These are phyloP conservation scores for Stentor coeruleus DNA, from an alignment of 73 alveolate species.

Conservation along the genomic window DNA sequence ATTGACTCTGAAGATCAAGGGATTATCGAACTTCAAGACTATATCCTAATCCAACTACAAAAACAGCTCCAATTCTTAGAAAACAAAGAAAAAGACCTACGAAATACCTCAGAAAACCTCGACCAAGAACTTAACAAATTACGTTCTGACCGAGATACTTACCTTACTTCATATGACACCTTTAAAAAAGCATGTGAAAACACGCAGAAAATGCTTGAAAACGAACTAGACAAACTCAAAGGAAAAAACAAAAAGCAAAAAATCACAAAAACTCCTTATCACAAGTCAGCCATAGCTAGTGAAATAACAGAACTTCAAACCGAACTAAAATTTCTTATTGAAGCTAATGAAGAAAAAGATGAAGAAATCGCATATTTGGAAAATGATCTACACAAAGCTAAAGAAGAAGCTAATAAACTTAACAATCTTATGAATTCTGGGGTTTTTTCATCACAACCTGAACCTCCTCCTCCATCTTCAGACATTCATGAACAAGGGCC, in stretches of 20 bases:
- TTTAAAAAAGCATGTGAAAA: background rate
- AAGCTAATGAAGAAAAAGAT: background rate
- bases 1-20: too few relatives aligned
- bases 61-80: too few relatives aligned
- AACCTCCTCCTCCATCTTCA: constrained; percentile 9
- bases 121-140: too few relatives aligned
- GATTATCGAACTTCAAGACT: too few relatives aligned
- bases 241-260: background rate
- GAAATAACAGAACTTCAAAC: background rate
- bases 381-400: background rate
- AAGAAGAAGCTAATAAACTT: background rate
- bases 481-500: background rate
- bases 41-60: too few relatives aligned
- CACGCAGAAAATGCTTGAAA: background rate
- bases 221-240: background rate
- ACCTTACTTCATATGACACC: too few relatives aligned
- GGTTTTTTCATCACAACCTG: background rate
- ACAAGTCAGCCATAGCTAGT: background rate
- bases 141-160: too few relatives aligned
- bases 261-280: too few relatives aligned
- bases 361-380: constrained; percentile 8
- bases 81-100: too few relatives aligned
- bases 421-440: background rate
- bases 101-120: too few relatives aligned
- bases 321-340: background rate